Base-by-base conservation (phyloP, 148 eudicot genomes). In the Agrostemma githago region DNA sequence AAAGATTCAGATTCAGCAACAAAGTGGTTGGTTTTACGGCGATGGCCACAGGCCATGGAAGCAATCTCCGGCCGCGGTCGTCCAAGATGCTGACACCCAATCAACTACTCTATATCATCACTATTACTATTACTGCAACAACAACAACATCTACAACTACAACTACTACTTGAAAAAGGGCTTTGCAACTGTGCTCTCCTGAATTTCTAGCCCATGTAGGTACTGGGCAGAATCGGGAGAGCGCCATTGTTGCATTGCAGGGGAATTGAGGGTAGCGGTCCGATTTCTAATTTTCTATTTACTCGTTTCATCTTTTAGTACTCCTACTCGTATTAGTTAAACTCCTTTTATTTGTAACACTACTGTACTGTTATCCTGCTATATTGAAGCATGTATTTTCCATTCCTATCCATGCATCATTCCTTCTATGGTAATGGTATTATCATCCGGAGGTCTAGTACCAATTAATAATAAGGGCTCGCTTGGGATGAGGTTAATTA, bases 201-300 rank as follows among this genome's bases (percentile, higher is more conserved):
- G 88, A 86, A 60, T 61, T 85, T 89, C 89, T 87, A 74, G 68
- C 86, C 56, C 43, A 44, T 73, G 68, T 26, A 26, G 34, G 34
- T 26, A 26, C 34, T 26, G 82, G 74, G 82, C 81, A 88, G 86
- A 88, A 84, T 78, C 66, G 85, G 84, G 88, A 87, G 87, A 88
- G 80, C 85, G 84, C 58, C 73, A 87, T 78, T 82, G 82, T 90
- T 90, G 96, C 96, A 87, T 85, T 70, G 90, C 86, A 53, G 93
- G 96, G 96, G 96, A 87, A 91, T 89, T 87, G 92, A 89, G 89
- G 96, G 93, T 87, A 87, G 83, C 96, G 96, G 96, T 91, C 96
- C 96, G 96, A 91, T 58, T 78, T 80, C 76, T 80, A 78, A 64
- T 59, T 74, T 56, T n/a, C 62, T 57, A 7, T 11, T 11, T 5